Evolutionary conservation across 768 basidiomycete species (phyloP).

Genomic region (Rhodotorula sphaerocarpa): DNA sequence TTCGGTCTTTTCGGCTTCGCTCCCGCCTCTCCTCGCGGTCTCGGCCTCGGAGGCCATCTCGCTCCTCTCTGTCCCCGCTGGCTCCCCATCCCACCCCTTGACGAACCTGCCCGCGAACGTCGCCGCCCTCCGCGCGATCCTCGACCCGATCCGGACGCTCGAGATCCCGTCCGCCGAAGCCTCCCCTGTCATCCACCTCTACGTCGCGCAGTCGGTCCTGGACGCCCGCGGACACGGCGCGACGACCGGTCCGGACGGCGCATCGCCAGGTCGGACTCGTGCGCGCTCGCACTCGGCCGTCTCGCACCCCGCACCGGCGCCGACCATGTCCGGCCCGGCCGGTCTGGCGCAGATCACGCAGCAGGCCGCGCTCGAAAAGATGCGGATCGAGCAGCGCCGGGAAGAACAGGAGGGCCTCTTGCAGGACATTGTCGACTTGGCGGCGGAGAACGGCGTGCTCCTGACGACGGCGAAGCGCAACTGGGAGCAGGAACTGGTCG

Average conservation of each 20-base stretch:
- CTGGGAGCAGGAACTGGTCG: slow-evolving; percentile 62
- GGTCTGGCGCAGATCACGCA: neutral
- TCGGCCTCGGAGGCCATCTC: slow-evolving; percentile 78
- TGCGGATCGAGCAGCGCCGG: slow-evolving; percentile 20
- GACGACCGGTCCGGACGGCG: slow-evolving; percentile 36
- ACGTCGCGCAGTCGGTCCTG: slow-evolving; percentile 47
- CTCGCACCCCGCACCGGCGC: slow-evolving; percentile 47
- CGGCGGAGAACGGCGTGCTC: slow-evolving; percentile 68
- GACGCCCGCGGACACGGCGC: slow-evolving; percentile 36
- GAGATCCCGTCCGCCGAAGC: slow-evolving; percentile 74
- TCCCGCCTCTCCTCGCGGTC: slow-evolving; percentile 82
- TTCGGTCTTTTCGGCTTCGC: slow-evolving; percentile 91
- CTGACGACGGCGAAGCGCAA: slow-evolving; percentile 70
- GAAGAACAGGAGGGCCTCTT: slow-evolving; percentile 64
- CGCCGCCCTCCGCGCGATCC: slow-evolving; percentile 62
- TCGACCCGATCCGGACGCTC: slow-evolving; percentile 73
- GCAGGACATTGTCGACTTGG: slow-evolving; percentile 89
- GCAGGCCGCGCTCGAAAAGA: no score
- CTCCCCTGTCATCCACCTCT: slow-evolving; percentile 81
- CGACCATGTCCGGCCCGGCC: neutral
- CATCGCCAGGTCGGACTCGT: slow-evolving; percentile 35
- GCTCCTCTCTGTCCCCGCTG: slow-evolving; percentile 65
- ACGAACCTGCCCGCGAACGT: slow-evolving; percentile 71
- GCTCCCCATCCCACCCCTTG: slow-evolving; percentile 48
- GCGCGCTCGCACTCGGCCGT: slow-evolving; percentile 43